phyloP scores from a whole-genome alignment of 1,139 yeast genomes.

The Pichia sp. region DNA sequence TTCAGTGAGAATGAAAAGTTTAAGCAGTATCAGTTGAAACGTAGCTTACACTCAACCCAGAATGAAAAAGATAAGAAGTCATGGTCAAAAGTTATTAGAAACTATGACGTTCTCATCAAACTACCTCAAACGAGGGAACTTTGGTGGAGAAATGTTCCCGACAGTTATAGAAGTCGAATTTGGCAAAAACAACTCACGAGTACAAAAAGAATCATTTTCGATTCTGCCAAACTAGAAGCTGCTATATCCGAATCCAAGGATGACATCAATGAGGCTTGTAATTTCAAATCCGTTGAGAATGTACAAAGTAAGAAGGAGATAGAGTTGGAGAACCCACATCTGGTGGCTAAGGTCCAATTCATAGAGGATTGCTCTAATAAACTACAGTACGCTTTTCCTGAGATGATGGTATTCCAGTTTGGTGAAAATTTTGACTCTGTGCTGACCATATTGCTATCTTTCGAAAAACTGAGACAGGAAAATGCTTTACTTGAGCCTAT shows the following conservation, averaged over 20 bases:
- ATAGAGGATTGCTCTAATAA: slow-evolving; percentile 18
- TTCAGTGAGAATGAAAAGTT: slow-evolving; percentile 34
- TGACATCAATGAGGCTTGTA: slow-evolving; percentile 23
- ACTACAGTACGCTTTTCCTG: slow-evolving; percentile 23
- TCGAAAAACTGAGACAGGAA: slow-evolving; percentile 14
- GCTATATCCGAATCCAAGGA: slow-evolving; percentile 18
- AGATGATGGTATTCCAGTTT: slow-evolving; percentile 23
- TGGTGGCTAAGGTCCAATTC: slow-evolving; percentile 16
- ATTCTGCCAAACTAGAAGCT: slow-evolving; percentile 12
- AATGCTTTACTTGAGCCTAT: slow-evolving; percentile 6
- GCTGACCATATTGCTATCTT: slow-evolving; percentile 18
- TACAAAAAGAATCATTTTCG: slow-evolving; percentile 22
- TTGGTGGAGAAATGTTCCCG: slow-evolving; percentile 66
- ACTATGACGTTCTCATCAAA: slow-evolving; percentile 31
- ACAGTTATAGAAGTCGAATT: slow-evolving; percentile 36
- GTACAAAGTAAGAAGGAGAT: slow-evolving; percentile 12
- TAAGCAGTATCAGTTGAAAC: slow-evolving; percentile 25
- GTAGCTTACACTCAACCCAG: slow-evolving; percentile 28
- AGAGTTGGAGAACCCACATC: slow-evolving; percentile 9
- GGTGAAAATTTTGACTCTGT: slow-evolving; percentile 25
- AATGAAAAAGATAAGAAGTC: slow-evolving; percentile 30
- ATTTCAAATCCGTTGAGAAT: slow-evolving; percentile 19
- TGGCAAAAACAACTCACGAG: slow-evolving; percentile 41
- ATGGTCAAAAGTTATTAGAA: slow-evolving; percentile 44
- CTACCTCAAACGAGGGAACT: slow-evolving; percentile 41